Evolutionary conservation across 2,329 filamentous ascomycete species (phyloP).

Genomic region (Colletotrichum paranaense): DNA sequence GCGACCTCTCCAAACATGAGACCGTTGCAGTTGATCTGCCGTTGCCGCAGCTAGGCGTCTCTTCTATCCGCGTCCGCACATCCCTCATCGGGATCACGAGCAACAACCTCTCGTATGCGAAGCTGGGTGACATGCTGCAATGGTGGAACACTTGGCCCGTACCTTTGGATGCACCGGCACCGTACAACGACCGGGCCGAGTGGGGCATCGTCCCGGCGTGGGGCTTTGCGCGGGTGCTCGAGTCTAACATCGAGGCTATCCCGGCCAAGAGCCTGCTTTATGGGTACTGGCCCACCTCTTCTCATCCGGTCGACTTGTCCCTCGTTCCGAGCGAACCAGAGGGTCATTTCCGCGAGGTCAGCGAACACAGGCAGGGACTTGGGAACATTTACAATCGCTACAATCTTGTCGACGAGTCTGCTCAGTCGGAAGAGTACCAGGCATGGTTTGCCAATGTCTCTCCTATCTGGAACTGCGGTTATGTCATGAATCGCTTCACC

Average conservation of each 20-base stretch:
- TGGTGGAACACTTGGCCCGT: constrained; percentile 59
- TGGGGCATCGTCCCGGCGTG: constrained; percentile 61
- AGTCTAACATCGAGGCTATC: constrained; percentile 50
- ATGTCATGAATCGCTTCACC: constrained; percentile 45
- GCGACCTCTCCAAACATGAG: constrained; percentile 40
- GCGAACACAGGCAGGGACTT: constrained; percentile 41
- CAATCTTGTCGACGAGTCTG: constrained; percentile 34
- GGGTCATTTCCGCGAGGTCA: constrained; percentile 51
- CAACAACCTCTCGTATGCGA: constrained; percentile 50
- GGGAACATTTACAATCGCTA: constrained; percentile 58
- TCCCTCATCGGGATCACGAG: constrained; percentile 44
- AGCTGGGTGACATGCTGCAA: constrained; percentile 40
- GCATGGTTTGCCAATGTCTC: constrained; percentile 34
- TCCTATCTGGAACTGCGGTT: constrained; percentile 41
- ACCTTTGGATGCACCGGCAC: constrained; percentile 45
- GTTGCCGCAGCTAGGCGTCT: constrained; percentile 37
- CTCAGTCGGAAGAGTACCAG: constrained; percentile 23
- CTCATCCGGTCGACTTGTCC: constrained; percentile 49
- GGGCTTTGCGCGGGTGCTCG: constrained; percentile 57
- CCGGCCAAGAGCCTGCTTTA: constrained; percentile 48
- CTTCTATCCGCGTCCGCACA: constrained; percentile 45
- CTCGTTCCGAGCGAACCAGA: constrained; percentile 42
- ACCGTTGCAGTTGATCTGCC: constrained; percentile 12
- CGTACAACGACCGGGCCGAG: constrained; percentile 47
- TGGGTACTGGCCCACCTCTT: constrained; percentile 57